Evolutionary conservation across 148 eudicot genomes (phyloP).

Genomic region (Mesembryanthemum crystallinum): DNA sequence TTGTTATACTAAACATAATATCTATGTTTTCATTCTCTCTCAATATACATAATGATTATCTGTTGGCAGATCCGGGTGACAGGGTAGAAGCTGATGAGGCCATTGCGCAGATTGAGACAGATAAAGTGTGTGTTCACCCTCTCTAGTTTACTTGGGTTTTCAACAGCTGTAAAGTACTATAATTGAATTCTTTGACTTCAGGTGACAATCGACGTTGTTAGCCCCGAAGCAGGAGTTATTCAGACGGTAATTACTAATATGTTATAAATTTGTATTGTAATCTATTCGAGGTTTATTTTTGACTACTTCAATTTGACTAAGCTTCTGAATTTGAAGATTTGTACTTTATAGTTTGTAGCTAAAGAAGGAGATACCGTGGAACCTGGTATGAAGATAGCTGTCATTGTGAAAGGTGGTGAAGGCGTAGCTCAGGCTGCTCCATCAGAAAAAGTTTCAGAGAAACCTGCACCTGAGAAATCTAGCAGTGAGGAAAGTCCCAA

Average conservation of each 20-base stretch:
- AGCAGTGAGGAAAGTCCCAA: conserved; percentile 26
- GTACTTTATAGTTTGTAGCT: conserved; percentile 32
- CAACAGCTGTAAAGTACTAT: background rate
- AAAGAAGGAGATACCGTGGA: conserved; percentile 42
- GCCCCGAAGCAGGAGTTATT: conserved; percentile 40
- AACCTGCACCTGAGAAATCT: conserved; percentile 12
- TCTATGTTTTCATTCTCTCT: background rate
- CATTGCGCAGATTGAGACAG: conserved; percentile 45
- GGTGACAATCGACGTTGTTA: conserved; percentile 42
- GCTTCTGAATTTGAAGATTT: background rate
- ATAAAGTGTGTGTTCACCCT: conserved; percentile 28
- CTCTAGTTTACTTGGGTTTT: background rate
- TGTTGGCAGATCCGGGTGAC: conserved; percentile 38
- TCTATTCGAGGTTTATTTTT: background rate
- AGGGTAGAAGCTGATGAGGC: conserved; percentile 39
- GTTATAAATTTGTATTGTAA: background rate
- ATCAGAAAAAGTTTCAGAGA: conserved; percentile 13
- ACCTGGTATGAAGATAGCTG: conserved; percentile 38
- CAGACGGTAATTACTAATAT: conserved; percentile 24
- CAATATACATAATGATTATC: background rate
- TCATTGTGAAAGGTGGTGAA: conserved; percentile 28
- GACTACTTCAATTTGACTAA: background rate
- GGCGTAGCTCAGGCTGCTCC: conserved; percentile 24
- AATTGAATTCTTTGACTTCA: conserved; percentile 15
- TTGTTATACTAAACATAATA: background rate